Evolutionary conservation across 495 filamentous ascomycete genomes (phyloP).

Genomic region (Cercophora scortea): DNA sequence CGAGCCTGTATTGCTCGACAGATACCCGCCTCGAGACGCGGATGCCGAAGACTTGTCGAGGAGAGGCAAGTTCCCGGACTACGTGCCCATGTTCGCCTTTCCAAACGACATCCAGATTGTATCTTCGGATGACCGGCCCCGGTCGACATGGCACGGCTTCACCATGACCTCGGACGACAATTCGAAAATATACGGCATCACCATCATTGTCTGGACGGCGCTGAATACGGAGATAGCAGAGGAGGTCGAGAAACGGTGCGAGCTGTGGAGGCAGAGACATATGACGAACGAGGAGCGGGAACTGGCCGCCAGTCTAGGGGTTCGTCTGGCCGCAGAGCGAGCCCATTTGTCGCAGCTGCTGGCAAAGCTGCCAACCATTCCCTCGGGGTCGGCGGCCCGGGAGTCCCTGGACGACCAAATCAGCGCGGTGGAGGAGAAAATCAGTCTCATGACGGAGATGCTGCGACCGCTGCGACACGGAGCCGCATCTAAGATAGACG

Average conservation of each 20-base stretch:
- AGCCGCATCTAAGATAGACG: constrained; percentile 94
- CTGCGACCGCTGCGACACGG: constrained; percentile 87
- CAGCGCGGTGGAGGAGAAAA: constrained; percentile 93
- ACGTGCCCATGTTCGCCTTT: constrained; percentile 98
- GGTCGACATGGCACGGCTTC: constrained; percentile 97
- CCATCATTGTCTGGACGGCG: constrained; percentile 87
- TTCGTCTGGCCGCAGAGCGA: constrained; percentile 80
- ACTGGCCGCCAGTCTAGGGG: constrained; percentile 84
- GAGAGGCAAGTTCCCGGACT: constrained; percentile 87
- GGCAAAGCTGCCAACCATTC: constrained; percentile 68
- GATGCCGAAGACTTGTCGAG: constrained; percentile 67
- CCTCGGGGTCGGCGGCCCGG: constrained; percentile 71
- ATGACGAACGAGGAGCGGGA: constrained; percentile 96
- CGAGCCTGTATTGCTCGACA: constrained; percentile 86
- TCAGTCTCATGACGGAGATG: constrained; percentile 91
- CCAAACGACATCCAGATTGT: constrained; percentile 97
- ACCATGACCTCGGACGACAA: constrained; percentile 94
- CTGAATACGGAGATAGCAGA: constrained; percentile 74
- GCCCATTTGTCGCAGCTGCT: constrained; percentile 84
- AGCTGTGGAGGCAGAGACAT: constrained; percentile 87
- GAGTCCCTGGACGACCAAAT: constrained; percentile 89
- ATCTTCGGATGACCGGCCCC: constrained; percentile 85
- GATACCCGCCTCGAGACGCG: constrained; percentile 81
- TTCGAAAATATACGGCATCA: constrained; percentile 85
- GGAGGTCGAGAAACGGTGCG: constrained; percentile 83